Percentiles rank a stretch among this genome's conserved stretches.
Evolutionary conservation across 1,284 basidiomycete species (phyloP).

Genomic region (Neolentinus lepideus): DNA sequence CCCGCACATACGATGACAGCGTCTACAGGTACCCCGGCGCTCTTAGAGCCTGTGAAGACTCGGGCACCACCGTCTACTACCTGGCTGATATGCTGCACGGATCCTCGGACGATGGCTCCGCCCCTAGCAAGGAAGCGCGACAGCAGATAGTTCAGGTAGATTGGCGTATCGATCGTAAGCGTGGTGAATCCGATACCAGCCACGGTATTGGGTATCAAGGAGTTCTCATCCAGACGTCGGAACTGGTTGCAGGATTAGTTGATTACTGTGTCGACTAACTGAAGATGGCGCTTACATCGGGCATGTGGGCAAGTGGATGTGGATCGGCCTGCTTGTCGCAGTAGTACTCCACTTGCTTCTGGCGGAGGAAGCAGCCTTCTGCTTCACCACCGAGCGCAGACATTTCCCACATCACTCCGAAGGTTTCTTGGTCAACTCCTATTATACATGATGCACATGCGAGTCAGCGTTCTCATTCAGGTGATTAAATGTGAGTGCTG

Average conservation of each 20-base stretch:
- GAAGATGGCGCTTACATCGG: constrained; percentile 37
- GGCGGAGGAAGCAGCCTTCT: constrained; percentile 53
- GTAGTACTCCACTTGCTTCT: constrained; percentile 55
- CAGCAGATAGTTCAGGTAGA: constrained; percentile 64
- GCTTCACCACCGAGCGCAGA: constrained; percentile 46
- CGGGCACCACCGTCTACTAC: constrained; percentile 53
- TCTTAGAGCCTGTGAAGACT: constrained; percentile 23
- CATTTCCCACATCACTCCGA: constrained; percentile 63
- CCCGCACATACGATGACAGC: constrained; percentile 68
- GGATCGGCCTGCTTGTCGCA: constrained; percentile 30
- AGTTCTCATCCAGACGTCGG: constrained; percentile 32
- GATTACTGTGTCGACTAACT: neutral
- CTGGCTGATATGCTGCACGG: constrained; percentile 59
- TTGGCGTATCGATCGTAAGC: constrained; percentile 59
- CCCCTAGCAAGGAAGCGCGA: constrained; percentile 53
- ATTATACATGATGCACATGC: neutral
- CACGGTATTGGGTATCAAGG: constrained; percentile 34
- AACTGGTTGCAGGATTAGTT: constrained; percentile 31
- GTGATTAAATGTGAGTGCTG: constrained; percentile 10
- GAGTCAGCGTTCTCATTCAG: neutral
- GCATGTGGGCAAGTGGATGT: constrained; percentile 49
- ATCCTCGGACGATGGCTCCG: constrained; percentile 47
- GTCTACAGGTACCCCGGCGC: constrained; percentile 19
- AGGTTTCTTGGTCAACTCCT: constrained; percentile 72
- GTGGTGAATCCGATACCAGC: constrained; percentile 55